Percentiles rank a stretch among this genome's conserved stretches.
phyloP scores from a whole-genome alignment of 371 early-diverging fungal species.

The Lichtheimia ornata region DNA sequence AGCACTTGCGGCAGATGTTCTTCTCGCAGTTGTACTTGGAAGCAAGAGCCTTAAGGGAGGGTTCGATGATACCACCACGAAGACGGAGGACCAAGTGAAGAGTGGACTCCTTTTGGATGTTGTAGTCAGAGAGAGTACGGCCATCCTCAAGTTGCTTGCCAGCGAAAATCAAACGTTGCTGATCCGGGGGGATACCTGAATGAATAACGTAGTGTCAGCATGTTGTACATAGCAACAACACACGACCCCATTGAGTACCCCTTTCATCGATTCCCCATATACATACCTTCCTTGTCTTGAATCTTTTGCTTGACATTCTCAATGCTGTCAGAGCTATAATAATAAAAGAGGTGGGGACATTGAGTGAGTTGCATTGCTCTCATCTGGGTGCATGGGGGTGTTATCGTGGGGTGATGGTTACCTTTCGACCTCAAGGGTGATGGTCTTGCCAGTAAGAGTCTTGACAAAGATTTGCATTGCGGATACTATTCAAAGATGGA shows the following conservation, averaged over 20 bases:
- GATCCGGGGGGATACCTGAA: slow-evolving; percentile 97
- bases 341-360: slow-evolving; percentile 65
- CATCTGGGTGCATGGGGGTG: neutral
- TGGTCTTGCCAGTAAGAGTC: slow-evolving; percentile 90
- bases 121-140: slow-evolving; percentile 86
- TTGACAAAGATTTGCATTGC: slow-evolving; percentile 85
- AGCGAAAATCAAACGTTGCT: slow-evolving; percentile 99
- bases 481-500: neutral
- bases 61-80: slow-evolving; percentile 97
- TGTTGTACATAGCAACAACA: neutral
- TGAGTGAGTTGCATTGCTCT: slow-evolving; percentile 62
- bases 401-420: slow-evolving; percentile 39
- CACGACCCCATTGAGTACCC: no score
- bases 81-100: slow-evolving; percentile 98
- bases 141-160: slow-evolving; percentile 99
- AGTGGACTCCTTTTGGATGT: slow-evolving; percentile 97
- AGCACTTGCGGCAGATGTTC: slow-evolving; percentile 99
- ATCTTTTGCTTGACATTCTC: slow-evolving; percentile 93
- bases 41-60: slow-evolving; percentile 95
- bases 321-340: slow-evolving; percentile 54
- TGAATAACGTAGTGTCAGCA: neutral
- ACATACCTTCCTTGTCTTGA: slow-evolving; percentile 97
- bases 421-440: slow-evolving; percentile 94
- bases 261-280: neutral
- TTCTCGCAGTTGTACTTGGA: slow-evolving; percentile 99